Evolutionary conservation across 805 yeast genomes (phyloP).

Genomic region (Metschnikowia arizonensis): DNA sequence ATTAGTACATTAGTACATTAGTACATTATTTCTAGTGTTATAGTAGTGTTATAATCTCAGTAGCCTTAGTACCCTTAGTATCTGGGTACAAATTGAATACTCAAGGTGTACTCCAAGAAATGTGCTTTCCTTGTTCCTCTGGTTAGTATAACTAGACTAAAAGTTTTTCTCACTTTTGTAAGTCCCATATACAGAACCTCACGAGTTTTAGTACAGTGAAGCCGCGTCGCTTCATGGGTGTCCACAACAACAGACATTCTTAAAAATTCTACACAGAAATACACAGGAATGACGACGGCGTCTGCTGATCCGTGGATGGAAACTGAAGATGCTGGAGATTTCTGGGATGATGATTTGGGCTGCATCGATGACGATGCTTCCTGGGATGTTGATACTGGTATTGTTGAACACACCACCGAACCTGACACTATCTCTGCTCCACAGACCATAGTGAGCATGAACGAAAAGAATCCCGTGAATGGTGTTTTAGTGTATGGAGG

Average conservation of each 20-base stretch:
- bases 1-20: too few species aligned
- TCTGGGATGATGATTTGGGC: conserved; percentile 14
- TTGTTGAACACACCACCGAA: not conserved
- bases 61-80: too few species aligned
- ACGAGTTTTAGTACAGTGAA: not conserved
- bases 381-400: not conserved
- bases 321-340: conserved; percentile 13
- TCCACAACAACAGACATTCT: not conserved
- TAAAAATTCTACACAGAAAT: not conserved
- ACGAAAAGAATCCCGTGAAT: not conserved
- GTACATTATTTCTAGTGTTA: too few species aligned
- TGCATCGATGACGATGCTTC: conserved; percentile 7
- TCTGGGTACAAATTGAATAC: too few species aligned
- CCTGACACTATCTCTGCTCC: not conserved
- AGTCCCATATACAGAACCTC: conserved; percentile 1
- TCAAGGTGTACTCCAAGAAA: too few species aligned
- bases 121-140: not conserved
- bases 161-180: not conserved
- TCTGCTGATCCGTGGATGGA: conserved; percentile 4
- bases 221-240: not conserved
- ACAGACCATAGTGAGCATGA: not conserved
- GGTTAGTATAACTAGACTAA: too few species aligned
- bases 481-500: too few species aligned
- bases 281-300: conserved; percentile 2
- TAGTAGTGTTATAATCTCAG: too few species aligned